Conservation (phyloP, 148 eudicot species). For the Vaccinium macrocarpon region DNA sequence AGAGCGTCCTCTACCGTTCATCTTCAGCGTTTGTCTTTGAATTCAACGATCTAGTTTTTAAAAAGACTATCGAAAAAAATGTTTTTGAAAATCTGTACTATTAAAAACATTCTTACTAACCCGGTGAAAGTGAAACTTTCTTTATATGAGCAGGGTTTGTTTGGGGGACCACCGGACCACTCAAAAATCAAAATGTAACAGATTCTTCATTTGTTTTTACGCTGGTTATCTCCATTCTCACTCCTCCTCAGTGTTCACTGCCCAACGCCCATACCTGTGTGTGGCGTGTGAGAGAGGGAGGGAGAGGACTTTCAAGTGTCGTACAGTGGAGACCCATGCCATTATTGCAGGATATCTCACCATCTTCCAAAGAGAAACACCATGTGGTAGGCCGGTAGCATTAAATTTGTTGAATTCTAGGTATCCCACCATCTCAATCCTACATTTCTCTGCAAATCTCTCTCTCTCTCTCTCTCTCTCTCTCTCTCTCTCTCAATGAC, state of each 20-base stretch:
- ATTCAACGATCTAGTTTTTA: too few relatives aligned
- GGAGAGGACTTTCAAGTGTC: constrained; percentile 16
- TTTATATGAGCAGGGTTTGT: too few relatives aligned
- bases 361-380: constrained; percentile 22
- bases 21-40: too few relatives aligned
- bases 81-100: too few relatives aligned
- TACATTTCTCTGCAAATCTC: background rate
- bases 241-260: background rate
- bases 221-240: background rate
- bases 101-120: too few relatives aligned
- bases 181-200: background rate
- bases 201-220: background rate
- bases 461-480: constrained; percentile 14
- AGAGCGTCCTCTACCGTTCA: too few relatives aligned
- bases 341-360: constrained; percentile 19
- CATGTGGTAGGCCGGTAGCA: constrained; percentile 16
- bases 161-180: too few relatives aligned
- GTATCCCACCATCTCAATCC: background rate
- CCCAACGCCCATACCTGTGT: constrained; percentile 1
- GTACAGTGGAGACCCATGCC: constrained; percentile 16
- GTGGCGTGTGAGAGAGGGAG: background rate
- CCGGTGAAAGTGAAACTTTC: too few relatives aligned
- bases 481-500: constrained; percentile 9
- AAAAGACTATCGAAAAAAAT: too few relatives aligned
- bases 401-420: background rate